phyloP scores from a whole-genome alignment of 176 grass and related monocot genomes.

The Oryza meyeriana region DNA sequence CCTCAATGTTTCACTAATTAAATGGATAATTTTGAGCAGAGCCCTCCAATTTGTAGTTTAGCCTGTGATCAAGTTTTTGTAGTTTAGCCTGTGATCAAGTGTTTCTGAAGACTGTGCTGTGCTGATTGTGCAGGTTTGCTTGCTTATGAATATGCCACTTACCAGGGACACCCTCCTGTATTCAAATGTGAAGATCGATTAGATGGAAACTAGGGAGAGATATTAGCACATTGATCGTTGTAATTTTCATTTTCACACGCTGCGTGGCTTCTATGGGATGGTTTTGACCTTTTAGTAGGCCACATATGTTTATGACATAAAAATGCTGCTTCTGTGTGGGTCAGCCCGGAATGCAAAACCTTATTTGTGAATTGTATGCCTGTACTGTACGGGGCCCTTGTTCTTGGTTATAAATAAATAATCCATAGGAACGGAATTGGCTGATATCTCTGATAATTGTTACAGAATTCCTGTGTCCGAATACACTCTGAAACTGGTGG shows the following conservation, averaged over 20 bases:
- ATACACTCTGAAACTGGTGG: not conserved
- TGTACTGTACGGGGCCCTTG: not conserved
- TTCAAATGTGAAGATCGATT: slow-evolving; percentile 95
- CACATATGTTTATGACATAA: not conserved
- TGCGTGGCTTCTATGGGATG: slow-evolving; percentile 5
- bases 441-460: not conserved
- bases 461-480: not conserved
- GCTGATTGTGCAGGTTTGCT: slow-evolving; percentile 62
- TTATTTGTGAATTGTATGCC: not conserved
- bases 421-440: slow-evolving; percentile 7
- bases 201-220: slow-evolving; percentile 15
- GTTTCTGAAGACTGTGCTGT: not conserved
- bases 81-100: not conserved
- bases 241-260: not conserved
- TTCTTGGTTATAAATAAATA: slow-evolving; percentile 28
- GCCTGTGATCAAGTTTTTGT: not conserved
- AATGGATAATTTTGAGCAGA: not conserved
- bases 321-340: not conserved
- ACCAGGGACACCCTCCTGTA: slow-evolving; percentile 94
- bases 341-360: not conserved
- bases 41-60: not conserved
- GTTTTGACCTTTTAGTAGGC: not conserved
- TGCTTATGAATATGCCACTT: slow-evolving; percentile 83
- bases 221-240: not conserved
- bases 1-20: not conserved